Conservation (phyloP, 768 basidiomycete species). For the Tremella mesenterica region DNA sequence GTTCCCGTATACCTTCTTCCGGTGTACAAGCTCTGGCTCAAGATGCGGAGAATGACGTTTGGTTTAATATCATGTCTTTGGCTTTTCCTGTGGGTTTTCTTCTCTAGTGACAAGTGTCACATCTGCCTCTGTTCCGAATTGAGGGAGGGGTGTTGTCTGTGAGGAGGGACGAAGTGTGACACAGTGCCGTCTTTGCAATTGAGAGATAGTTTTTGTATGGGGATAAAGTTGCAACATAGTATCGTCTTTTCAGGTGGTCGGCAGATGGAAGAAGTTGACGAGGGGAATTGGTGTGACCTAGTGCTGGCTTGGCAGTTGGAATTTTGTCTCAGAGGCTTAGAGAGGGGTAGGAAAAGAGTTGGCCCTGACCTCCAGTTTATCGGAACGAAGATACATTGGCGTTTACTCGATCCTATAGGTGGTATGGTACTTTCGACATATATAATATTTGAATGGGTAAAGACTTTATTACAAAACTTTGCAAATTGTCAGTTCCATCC, state of each 20-base stretch:
- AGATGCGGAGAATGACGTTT: slow-evolving; percentile 48
- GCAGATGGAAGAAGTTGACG: no score
- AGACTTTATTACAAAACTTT: slow-evolving; percentile 45
- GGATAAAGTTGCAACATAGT: no score
- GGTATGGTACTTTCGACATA: slow-evolving; percentile 46
- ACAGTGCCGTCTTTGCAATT: no score
- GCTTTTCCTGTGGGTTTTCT: slow-evolving; percentile 40
- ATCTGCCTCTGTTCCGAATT: no score
- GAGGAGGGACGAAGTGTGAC: no score
- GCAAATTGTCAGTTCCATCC: slow-evolving; percentile 37
- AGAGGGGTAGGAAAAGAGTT: no score
- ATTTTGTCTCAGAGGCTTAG: neutral
- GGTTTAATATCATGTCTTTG: slow-evolving; percentile 47
- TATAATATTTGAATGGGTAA: slow-evolving; percentile 45
- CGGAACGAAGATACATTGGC: slow-evolving; percentile 34
- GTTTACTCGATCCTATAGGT: slow-evolving; percentile 46
- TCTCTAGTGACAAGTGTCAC: neutral
- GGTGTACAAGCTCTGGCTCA: slow-evolving; percentile 46
- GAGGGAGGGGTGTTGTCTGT: no score
- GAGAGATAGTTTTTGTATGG: no score
- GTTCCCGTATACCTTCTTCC: slow-evolving; percentile 39
- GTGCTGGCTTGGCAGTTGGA: neutral
- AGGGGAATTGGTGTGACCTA: no score
- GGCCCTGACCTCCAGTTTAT: slow-evolving; percentile 24
- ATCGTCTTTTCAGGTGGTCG: no score